phyloP scores from a whole-genome alignment of 139 green algal species.

The Chlorella sp. region DNA sequence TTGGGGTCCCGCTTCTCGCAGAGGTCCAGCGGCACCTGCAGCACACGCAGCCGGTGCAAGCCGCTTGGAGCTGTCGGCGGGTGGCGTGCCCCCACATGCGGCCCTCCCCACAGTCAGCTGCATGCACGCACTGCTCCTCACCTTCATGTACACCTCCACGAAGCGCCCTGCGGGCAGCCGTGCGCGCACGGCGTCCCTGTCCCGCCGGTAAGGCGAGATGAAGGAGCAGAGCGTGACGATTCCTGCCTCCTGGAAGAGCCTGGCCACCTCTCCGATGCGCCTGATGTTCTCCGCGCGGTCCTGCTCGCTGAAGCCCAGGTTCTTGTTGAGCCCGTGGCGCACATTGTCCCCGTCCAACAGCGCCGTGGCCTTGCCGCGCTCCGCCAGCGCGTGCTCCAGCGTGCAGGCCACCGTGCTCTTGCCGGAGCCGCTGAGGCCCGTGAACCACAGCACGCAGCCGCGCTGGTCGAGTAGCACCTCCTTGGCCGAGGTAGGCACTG shows the following conservation, averaged over 20 bases:
- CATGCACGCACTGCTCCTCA: background rate
- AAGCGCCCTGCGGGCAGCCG: constrained; percentile 64
- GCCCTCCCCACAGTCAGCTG: background rate
- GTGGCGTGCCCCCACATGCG: background rate
- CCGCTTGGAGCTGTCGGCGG: background rate
- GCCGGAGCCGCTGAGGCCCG: constrained; percentile 71
- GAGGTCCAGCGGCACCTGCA: constrained; percentile 65
- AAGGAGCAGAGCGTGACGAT: constrained; percentile 89
- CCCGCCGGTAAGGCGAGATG: constrained; percentile 86
- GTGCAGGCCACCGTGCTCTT: constrained; percentile 77
- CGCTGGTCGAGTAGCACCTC: constrained; percentile 75
- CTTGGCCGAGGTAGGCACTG: constrained; percentile 55
- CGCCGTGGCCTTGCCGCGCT: constrained; percentile 60
- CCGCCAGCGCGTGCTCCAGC: constrained; percentile 53
- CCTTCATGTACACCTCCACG: constrained; percentile 90
- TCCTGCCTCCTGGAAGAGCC: constrained; percentile 84
- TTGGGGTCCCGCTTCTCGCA: constrained; percentile 94
- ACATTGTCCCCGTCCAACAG: constrained; percentile 95
- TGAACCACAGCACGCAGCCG: constrained; percentile 88
- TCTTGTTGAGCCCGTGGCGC: constrained; percentile 87
- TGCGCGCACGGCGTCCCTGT: constrained; percentile 60
- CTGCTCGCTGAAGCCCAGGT: constrained; percentile 78
- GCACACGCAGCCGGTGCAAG: background rate
- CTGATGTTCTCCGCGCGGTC: constrained; percentile 94
- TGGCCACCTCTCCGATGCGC: constrained; percentile 86